phyloP scores from a whole-genome alignment of 2,329 filamentous ascomycete genomes.

The Ophiocordyceps robertsii region DNA sequence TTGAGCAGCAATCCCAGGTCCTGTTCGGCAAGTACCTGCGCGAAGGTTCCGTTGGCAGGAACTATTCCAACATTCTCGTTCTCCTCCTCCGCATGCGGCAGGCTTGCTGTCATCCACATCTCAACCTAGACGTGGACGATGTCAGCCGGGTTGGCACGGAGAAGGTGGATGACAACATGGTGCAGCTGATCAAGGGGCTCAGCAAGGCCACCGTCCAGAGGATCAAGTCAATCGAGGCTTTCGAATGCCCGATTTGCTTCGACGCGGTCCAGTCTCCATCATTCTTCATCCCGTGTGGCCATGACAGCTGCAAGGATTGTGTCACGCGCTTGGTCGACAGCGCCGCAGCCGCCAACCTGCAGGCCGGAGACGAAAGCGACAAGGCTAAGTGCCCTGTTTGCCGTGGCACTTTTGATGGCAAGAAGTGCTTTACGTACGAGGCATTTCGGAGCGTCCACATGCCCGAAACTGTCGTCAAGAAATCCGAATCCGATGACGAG shows the following conservation, averaged over 20 bases:
- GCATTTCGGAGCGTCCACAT: constrained; percentile 64
- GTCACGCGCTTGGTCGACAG: constrained; percentile 55
- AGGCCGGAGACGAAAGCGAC: constrained; percentile 43
- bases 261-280: constrained; percentile 62
- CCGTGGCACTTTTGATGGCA: constrained; percentile 50
- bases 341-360: constrained; percentile 37
- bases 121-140: constrained; percentile 21
- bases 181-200: constrained; percentile 49
- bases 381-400: constrained; percentile 64
- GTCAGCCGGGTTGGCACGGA: constrained; percentile 2
- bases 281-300: constrained; percentile 74
- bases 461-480: constrained; percentile 30
- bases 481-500: constrained; percentile 19
- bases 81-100: constrained; percentile 73
- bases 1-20: constrained; percentile 54
- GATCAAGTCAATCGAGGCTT: constrained; percentile 43
- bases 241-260: constrained; percentile 74
- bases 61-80: constrained; percentile 68
- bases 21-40: constrained; percentile 67
- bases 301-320: constrained; percentile 67
- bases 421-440: constrained; percentile 59
- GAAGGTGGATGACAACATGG: constrained; percentile 31
- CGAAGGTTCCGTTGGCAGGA: constrained; percentile 50
- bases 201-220: constrained; percentile 48
- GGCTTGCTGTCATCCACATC: constrained; percentile 32